Percentiles rank a stretch among this genome's conserved stretches.
These are phyloP conservation scores for Pythium scleroteichum DNA, from an alignment of 352 stramenopile species.

Conservation along the genomic window DNA sequence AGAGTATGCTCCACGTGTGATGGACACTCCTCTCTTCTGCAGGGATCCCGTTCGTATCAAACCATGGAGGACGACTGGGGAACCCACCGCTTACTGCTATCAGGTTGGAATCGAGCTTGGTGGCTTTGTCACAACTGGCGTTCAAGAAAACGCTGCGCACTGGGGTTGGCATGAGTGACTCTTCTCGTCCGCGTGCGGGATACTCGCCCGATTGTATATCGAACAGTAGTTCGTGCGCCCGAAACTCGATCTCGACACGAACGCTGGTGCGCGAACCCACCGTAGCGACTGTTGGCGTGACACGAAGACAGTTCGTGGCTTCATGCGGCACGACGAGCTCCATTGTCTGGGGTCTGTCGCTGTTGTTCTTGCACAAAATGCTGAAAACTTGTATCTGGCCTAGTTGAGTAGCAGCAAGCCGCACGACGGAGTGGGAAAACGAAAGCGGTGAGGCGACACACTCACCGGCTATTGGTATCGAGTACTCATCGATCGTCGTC, in stretches of 20 bases:
- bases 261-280: constrained; percentile 42
- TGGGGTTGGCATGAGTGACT: constrained; percentile 2
- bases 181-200: neutral
- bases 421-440: constrained; percentile 55
- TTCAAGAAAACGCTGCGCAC: constrained; percentile 15
- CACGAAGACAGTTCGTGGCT: constrained; percentile 34
- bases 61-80: constrained; percentile 20
- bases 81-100: neutral
- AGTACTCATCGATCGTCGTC: constrained; percentile 49
- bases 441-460: constrained; percentile 43
- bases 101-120: neutral
- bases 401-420: constrained; percentile 39
- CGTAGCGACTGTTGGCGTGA: constrained; percentile 68
- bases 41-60: constrained; percentile 20
- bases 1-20: constrained; percentile 73
- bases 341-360: constrained; percentile 35
- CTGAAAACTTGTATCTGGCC: constrained; percentile 43
- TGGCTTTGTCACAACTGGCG: neutral
- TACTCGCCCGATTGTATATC: constrained; percentile 27
- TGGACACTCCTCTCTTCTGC: constrained; percentile 71
- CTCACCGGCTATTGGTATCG: constrained; percentile 36
- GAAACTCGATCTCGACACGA: constrained; percentile 86
- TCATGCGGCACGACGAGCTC: constrained; percentile 45
- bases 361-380: constrained; percentile 49
- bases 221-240: constrained; percentile 48